Evolutionary conservation across 352 stramenopile species (phyloP).

Genomic region (Phytophthora pistaciae): DNA sequence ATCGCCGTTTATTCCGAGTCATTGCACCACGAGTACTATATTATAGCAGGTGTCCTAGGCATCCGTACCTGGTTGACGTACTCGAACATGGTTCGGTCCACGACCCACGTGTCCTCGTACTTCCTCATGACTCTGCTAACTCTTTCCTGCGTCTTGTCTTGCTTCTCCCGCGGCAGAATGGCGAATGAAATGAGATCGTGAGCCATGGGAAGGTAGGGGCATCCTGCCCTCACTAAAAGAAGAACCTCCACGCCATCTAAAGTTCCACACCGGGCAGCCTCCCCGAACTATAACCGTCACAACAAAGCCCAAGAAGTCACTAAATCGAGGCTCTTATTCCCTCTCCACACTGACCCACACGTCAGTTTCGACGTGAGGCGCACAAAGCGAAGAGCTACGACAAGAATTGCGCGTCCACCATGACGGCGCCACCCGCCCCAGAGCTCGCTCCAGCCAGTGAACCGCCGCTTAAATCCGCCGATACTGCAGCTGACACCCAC

Average conservation of each 20-base stretch:
- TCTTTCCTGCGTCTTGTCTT: background rate
- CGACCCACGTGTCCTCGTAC: slow-evolving; percentile 88
- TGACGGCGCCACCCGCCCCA: background rate
- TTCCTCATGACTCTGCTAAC: slow-evolving; percentile 44
- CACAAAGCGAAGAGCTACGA: background rate
- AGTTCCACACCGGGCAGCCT: background rate
- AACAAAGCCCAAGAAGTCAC: background rate
- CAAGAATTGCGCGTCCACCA: background rate
- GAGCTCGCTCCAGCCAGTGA: slow-evolving; percentile 2
- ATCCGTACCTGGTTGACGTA: slow-evolving; percentile 84
- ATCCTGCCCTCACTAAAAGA: slow-evolving; percentile 5
- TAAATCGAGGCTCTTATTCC: background rate
- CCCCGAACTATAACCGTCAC: slow-evolving; percentile 22
- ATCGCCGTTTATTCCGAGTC: background rate
- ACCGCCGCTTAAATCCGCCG: background rate
- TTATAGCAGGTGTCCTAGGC: background rate
- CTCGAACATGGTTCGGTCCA: slow-evolving; percentile 96
- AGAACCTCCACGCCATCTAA: background rate
- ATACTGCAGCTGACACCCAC: background rate
- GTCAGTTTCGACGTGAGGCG: slow-evolving; percentile 5
- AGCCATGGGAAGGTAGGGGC: background rate
- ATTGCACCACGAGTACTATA: background rate
- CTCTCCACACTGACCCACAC: background rate
- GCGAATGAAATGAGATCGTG: slow-evolving; percentile 18
- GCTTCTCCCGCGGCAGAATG: slow-evolving; percentile 18